Evolutionary conservation across 805 yeast genomes (phyloP), one percentile per base, ranked within the genome.

Genomic region (Wickerhamomyces alni): DNA sequence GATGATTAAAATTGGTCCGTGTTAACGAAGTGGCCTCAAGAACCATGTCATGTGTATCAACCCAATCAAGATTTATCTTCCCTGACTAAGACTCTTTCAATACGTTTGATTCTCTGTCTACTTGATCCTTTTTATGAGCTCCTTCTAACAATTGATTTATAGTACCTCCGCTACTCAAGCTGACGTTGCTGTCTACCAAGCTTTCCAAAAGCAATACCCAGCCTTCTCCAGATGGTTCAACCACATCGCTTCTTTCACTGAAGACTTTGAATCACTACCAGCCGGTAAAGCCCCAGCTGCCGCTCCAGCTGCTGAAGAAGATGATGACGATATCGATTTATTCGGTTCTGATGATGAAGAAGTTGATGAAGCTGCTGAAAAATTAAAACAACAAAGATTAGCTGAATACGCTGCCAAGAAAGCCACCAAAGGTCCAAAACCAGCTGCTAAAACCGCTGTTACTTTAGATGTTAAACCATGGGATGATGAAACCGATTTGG

Each of bases 401-500:
- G 98, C 96, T 67, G 96, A 81, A 68, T 93, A 93, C 81, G 85
- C 87, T 63, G 96, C 94, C 62, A 88, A 84, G 82, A 93, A 93
- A 83, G 96, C 96, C 55, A 82, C 91, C 57, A 85, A 85, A 75
- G 94, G 94, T 66, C 87, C 98, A 61, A 88, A 88, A 80, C 88
- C 98, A 62, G 96, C 96, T 70, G 97, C 99, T 65, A 93, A 93
- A 79, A 87, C 97, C 47, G 74, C 88, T 56, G 96, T 93, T 63
- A 91, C 99, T 62, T 65, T 93, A 60, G 99, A 93, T 60, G 95
- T 93, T 59, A 93, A 93, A 82, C 98, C 97, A 74, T 93, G 99
- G 99, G 99, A 93, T 72, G 99, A 93, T 64, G 98, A 93, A 79
- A 93, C 99, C 58, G 82, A 91, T 66, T 77, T 93, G 66, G 95